Evolutionary conservation across 257 asterid genomes (phyloP), one percentile per base, ranked within the genome.

Genomic region (Gentiana macrophylla): DNA sequence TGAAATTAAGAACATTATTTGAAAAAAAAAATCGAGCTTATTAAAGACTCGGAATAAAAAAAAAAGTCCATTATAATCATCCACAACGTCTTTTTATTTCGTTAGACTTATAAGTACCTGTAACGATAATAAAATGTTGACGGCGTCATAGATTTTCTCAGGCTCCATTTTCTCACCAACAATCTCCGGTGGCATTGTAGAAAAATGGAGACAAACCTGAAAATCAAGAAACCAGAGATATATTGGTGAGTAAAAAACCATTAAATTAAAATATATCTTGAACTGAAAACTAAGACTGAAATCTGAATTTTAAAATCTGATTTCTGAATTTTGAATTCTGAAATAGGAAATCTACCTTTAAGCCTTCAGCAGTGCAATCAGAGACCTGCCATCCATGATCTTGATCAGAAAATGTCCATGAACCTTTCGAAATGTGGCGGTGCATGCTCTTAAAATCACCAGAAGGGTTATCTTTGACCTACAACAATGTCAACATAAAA

Each of bases 321-420:
- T 15, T 15, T 15, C 24, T 0, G 24, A 15, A 15, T 15, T 15
- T 15, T 15, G 24, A 15, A 15, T 15, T 15, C 24, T 15, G 0
- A 15, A 15, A 15, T 15, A 0, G 0, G 24, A 15, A 15, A 15
- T 15, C 24, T 62, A 86, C 97, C 95, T 83, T 89, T 65, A 89
- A 52, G 52, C 80, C 97, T 73, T 89, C 97, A n/a, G 97, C 95
- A 0, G 95, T 89, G 66, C 95, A 86, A 61, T 89, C 97, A n/a
- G 97, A 89, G 34, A 84, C 95, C 75, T 86, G 95, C 96, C 97
- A 89, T 6, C 96, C 97, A 12, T 89, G 97, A 75, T 89, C 97
- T 75, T 86, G 95, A 66, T 89, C 93, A 2, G 97, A 86, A 72
- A 89, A 89, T 0, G 97, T 86, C 97, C 97, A 89, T 0, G 96